phyloP scores from a whole-genome alignment of 2,329 filamentous ascomycete genomes.

The Aspergillus bombycis region DNA sequence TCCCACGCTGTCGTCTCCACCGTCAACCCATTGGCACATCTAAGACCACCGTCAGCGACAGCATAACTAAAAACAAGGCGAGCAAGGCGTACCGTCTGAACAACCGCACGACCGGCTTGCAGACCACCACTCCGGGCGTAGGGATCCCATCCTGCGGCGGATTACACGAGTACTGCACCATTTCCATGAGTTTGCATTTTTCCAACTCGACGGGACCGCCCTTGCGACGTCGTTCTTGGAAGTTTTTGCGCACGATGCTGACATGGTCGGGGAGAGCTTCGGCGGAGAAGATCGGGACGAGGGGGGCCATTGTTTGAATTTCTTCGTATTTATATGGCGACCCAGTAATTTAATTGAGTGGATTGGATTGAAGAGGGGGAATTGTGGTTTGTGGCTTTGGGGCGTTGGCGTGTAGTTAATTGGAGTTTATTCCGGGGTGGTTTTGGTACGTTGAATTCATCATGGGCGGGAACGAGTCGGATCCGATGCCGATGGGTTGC shows the following conservation, averaged over 20 bases:
- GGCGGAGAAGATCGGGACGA: constrained; percentile 56
- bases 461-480: background rate
- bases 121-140: constrained; percentile 50
- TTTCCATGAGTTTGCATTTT: constrained; percentile 60
- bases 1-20: constrained; percentile 68
- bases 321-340: background rate
- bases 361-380: background rate
- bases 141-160: constrained; percentile 49
- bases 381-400: background rate
- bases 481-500: background rate
- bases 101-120: constrained; percentile 60
- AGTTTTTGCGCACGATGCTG: constrained; percentile 49
- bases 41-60: constrained; percentile 18
- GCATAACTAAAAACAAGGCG: background rate
- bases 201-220: constrained; percentile 53
- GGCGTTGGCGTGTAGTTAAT: background rate
- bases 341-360: background rate
- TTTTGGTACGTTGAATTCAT: background rate
- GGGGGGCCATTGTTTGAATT: constrained; percentile 56
- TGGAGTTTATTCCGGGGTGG: background rate
- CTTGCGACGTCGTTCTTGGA: constrained; percentile 57
- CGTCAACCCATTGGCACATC: constrained; percentile 57
- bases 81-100: constrained; percentile 58
- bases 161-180: constrained; percentile 66
- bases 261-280: constrained; percentile 55